phyloP scores from a whole-genome alignment of 768 basidiomycete species.

The Rhodotorula kratochvilovae region DNA sequence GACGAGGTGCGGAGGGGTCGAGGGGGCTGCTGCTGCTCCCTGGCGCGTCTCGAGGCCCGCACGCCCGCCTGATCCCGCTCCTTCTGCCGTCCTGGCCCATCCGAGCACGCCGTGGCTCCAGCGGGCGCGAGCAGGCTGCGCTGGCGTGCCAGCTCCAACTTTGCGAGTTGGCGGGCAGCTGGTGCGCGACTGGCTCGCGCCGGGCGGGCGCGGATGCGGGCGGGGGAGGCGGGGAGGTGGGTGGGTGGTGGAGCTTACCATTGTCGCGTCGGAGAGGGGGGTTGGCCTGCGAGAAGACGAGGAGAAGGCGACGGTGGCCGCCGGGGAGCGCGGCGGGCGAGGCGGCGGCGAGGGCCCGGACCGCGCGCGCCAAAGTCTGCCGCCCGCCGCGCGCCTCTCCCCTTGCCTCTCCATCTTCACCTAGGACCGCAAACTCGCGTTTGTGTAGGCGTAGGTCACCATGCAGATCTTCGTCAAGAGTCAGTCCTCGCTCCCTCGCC shows the following conservation, averaged over 20 bases:
- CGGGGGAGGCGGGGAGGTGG: background rate
- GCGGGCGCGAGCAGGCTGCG: background rate
- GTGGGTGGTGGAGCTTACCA: background rate
- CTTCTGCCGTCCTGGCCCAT: background rate
- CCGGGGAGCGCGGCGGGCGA: background rate
- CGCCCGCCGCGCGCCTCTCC: background rate
- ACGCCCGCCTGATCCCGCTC: background rate
- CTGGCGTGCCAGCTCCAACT: background rate
- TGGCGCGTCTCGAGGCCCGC: background rate
- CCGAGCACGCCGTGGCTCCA: background rate
- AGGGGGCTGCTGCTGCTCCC: background rate
- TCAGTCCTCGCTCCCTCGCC: constrained; percentile 2
- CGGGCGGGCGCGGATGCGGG: background rate
- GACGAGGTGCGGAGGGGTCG: background rate
- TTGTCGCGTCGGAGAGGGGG: constrained; percentile 10
- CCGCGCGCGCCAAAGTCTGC: background rate
- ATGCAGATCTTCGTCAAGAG: constrained; percentile 95
- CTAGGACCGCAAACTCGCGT: constrained; percentile 14
- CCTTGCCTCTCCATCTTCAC: background rate
- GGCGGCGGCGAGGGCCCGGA: background rate
- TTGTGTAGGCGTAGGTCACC: constrained; percentile 25
- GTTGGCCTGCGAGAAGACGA: background rate
- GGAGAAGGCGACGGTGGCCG: background rate
- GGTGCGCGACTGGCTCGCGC: too few species aligned
- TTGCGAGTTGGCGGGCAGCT: background rate